Percentiles rank a stretch among this genome's conserved stretches.
Conservation (phyloP, 2,329 filamentous ascomycete genomes). For the Penicillium griseofulvum region DNA sequence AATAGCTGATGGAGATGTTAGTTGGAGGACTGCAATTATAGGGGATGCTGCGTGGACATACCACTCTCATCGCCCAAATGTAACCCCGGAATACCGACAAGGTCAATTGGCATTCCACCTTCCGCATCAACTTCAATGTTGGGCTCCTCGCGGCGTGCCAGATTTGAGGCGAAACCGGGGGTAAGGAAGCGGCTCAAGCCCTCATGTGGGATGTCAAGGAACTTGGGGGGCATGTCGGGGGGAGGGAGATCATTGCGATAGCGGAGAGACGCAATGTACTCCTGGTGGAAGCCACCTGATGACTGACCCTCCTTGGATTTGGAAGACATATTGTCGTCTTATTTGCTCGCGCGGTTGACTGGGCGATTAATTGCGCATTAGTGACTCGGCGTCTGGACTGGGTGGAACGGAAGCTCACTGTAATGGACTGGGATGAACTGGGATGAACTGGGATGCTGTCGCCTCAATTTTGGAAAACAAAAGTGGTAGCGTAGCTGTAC, state of each 20-base stretch:
- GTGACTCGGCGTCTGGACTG: neutral
- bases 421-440: neutral
- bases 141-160: constrained; percentile 86
- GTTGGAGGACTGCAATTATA: constrained; percentile 1
- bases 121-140: constrained; percentile 98
- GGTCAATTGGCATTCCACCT: constrained; percentile 92
- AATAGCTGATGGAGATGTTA: constrained; percentile 60
- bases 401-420: neutral
- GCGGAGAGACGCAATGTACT: constrained; percentile 93
- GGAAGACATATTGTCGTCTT: constrained; percentile 32
- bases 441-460: neutral
- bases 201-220: constrained; percentile 93
- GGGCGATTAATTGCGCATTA: neutral
- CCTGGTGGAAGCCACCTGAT: constrained; percentile 67
- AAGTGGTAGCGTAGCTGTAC: neutral
- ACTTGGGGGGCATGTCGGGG: constrained; percentile 89
- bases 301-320: constrained; percentile 41
- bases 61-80: constrained; percentile 94
- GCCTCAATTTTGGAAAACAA: neutral
- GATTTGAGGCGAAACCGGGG: constrained; percentile 81
- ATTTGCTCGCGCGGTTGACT: neutral
- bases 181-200: constrained; percentile 88
- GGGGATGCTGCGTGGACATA: constrained; percentile 44
- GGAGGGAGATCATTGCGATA: constrained; percentile 95
- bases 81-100: constrained; percentile 90